Base-by-base conservation (phyloP, 2,329 filamentous ascomycete species). In the Colletotrichum sp. region DNA sequence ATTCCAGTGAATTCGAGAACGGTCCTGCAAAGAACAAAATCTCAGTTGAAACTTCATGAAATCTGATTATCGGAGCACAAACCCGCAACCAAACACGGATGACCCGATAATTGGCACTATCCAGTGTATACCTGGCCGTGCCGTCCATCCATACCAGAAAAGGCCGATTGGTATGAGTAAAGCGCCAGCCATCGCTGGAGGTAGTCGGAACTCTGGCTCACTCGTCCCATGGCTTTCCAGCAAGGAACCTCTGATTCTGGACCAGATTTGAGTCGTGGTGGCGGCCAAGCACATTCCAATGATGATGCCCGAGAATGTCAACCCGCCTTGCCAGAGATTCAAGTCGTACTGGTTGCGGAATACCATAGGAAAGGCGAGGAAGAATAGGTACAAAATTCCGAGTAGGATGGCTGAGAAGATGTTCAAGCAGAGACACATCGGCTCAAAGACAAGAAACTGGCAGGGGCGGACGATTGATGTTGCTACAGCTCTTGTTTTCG, bases 381-480 rank as follows among this genome's bases (percentile, higher is more conserved):
- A 98, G 87, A 98, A 98, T 32, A 98, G 91, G 82, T 98, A 98
- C 4, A 98, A 86, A 52, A 98, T 94, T 6, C 95, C 96, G 8
- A 98, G 88, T 13, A 98, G 87, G 68, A 98, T 91, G 34, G 95
- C 95, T 1, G 94, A 95, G 79, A 96, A 94, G 16, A 97, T 85
- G 83, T 95, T 96, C 28, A 98, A 91, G 79, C 92, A 92, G 72
- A 96, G 86, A 76, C 93, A 94, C 95, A 98, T 98, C 77, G 94
- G 95, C 86, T 98, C 95, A 67, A 94, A 90, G 61, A 93, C 83
- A 68, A 98, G 88, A 7, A 98, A 90, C 83, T 97, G 91, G 81
- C 97, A 94, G 4, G 95, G 95, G n/a, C 92, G 89, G 63, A 91
- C 84, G 34, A 94, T 86, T 2, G 91, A 93, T 60, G 84, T 84